Conservation (phyloP, 805 yeast genomes). For the Saturnispora dispora region DNA sequence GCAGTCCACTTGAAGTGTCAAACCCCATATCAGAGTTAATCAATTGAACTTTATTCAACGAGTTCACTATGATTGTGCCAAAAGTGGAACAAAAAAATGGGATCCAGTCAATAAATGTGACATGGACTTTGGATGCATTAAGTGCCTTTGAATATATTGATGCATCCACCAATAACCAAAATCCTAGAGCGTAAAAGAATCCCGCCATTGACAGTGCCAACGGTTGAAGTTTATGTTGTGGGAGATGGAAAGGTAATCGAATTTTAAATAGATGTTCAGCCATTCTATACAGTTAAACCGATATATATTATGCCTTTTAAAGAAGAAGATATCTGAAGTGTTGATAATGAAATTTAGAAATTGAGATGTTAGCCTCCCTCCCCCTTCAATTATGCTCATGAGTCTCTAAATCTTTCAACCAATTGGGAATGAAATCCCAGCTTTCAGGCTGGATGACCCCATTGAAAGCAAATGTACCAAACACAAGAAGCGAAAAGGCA, state of each 20-base stretch:
- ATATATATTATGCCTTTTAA: neutral
- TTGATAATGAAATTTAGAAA: neutral
- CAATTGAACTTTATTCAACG: constrained; percentile 54
- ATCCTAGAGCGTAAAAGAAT: constrained; percentile 71
- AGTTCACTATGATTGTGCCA: constrained; percentile 79
- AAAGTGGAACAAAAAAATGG: constrained; percentile 82
- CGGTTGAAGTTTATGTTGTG: constrained; percentile 48
- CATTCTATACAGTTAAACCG: constrained; percentile 10
- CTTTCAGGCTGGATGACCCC: constrained; percentile 51
- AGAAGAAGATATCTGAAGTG: neutral
- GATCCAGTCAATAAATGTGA: constrained; percentile 91
- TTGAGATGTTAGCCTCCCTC: neutral
- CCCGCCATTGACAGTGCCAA: constrained; percentile 74
- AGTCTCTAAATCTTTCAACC: constrained; percentile 28
- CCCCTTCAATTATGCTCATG: constrained; percentile 4
- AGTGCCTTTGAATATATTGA: constrained; percentile 77
- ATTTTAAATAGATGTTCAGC: constrained; percentile 54
- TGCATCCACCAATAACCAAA: constrained; percentile 85
- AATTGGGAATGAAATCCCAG: constrained; percentile 38
- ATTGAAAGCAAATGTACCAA: constrained; percentile 68
- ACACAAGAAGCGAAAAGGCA: constrained; percentile 56
- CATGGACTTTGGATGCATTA: constrained; percentile 80
- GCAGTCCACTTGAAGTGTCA: constrained; percentile 35
- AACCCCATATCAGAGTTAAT: constrained; percentile 21
- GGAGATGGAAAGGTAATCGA: constrained; percentile 62